These are phyloP conservation scores for Clavaria fumosa DNA, from an alignment of 768 basidiomycete species.

Conservation along the genomic window DNA sequence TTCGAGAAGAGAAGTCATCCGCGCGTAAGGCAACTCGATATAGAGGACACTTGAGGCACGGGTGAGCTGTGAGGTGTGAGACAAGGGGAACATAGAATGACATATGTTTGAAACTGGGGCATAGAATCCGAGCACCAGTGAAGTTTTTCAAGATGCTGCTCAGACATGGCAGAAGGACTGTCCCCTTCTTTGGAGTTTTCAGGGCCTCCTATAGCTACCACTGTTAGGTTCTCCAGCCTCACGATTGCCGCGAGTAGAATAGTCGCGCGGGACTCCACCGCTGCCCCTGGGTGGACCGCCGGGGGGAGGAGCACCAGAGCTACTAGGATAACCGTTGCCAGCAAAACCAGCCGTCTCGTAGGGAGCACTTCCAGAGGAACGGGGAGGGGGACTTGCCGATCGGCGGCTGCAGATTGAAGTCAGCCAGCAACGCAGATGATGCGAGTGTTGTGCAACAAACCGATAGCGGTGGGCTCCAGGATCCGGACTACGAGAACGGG, in stretches of 20 bases:
- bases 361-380: slow-evolving; percentile 24
- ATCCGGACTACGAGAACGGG: slow-evolving; percentile 30
- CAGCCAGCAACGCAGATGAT: neutral
- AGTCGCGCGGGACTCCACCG: slow-evolving; percentile 32
- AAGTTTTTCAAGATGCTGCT: neutral
- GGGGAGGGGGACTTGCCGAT: slow-evolving; percentile 52
- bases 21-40: no score
- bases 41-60: no score
- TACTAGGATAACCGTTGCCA: slow-evolving; percentile 35
- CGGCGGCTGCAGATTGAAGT: slow-evolving; percentile 34
- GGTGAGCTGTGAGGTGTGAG: no score
- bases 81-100: no score
- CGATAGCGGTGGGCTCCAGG: slow-evolving; percentile 31
- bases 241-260: slow-evolving; percentile 31
- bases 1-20: no score
- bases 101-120: no score
- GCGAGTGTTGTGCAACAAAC: slow-evolving; percentile 15
- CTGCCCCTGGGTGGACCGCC: slow-evolving; percentile 19
- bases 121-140: neutral
- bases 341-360: slow-evolving; percentile 34
- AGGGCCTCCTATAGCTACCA: slow-evolving; percentile 22
- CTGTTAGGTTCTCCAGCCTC: slow-evolving; percentile 25
- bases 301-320: slow-evolving; percentile 19
- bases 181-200: neutral
- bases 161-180: neutral